phyloP scores from a whole-genome alignment of 306 rosid genomes.

The Casuarina equisetifolia region DNA sequence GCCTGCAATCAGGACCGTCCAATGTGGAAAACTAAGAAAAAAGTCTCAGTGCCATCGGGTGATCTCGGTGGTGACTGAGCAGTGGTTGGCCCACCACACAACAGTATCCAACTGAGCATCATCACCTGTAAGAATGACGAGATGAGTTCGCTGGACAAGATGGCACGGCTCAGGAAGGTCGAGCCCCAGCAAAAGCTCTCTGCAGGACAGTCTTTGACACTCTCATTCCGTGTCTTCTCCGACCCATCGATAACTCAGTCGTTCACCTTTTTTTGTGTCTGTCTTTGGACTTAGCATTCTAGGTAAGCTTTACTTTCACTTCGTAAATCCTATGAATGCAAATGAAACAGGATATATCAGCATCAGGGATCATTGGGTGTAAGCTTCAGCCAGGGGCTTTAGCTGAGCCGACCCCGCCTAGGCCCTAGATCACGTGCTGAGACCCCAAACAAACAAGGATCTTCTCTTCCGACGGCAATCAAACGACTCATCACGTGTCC shows the following conservation, averaged over 20 bases:
- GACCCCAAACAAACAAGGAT: background rate
- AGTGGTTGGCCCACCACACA: background rate
- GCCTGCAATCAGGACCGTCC: constrained; percentile 18
- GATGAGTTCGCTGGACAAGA: constrained; percentile 1
- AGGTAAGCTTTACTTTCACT: too few relatives aligned
- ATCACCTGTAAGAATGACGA: constrained; percentile 42
- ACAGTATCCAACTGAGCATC: background rate
- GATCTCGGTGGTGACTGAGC: background rate
- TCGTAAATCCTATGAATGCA: too few relatives aligned
- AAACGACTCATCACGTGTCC: background rate
- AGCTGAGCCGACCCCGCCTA: background rate
- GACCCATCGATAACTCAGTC: too few relatives aligned
- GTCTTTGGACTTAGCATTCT: too few relatives aligned
- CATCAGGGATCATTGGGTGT: too few relatives aligned
- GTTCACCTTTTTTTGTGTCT: too few relatives aligned
- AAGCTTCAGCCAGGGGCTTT: background rate
- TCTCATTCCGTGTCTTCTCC: too few relatives aligned
- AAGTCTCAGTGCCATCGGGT: constrained; percentile 10
- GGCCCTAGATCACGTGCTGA: constrained; percentile 8
- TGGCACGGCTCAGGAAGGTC: background rate
- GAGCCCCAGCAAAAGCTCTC: background rate
- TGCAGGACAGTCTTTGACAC: too few relatives aligned
- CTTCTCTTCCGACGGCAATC: background rate
- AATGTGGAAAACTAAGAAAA: constrained; percentile 24
- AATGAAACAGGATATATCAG: too few relatives aligned